Evolutionary conservation across 2,329 filamentous ascomycete genomes (phyloP).

Genomic region (Trichoderma sp.): DNA sequence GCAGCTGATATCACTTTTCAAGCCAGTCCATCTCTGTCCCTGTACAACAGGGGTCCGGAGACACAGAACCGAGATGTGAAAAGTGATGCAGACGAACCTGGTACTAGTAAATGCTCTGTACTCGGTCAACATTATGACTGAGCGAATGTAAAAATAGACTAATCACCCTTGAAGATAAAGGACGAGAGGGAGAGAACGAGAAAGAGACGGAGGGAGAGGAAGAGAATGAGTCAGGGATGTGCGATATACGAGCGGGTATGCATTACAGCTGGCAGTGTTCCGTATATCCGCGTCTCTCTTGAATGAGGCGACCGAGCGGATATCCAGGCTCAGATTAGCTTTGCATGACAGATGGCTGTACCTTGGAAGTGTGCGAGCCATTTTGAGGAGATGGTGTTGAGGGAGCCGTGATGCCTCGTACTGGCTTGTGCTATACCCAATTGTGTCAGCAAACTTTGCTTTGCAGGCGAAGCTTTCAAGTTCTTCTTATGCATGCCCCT

Average conservation of each 20-base stretch:
- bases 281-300: background rate
- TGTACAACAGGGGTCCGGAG: slow-evolving; percentile 5
- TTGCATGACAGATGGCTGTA: background rate
- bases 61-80: slow-evolving; percentile 1
- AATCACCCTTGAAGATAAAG: background rate
- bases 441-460: slow-evolving; percentile 1
- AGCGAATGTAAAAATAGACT: background rate
- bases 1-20: slow-evolving; percentile 11
- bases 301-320: background rate
- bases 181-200: background rate
- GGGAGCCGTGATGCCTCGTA: background rate
- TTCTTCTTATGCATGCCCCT: slow-evolving; percentile 10
- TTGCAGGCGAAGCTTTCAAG: background rate
- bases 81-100: background rate
- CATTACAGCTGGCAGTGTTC: background rate
- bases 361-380: background rate
- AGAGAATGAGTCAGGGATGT: background rate
- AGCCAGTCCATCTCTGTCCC: background rate
- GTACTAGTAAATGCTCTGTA: background rate
- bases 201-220: background rate
- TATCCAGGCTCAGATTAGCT: background rate
- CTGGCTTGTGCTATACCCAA: background rate
- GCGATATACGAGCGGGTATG: background rate
- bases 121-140: background rate
- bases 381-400: background rate